Evolutionary conservation across 2,329 filamentous ascomycete species (phyloP).

Genomic region (Triangularia verruculosa): DNA sequence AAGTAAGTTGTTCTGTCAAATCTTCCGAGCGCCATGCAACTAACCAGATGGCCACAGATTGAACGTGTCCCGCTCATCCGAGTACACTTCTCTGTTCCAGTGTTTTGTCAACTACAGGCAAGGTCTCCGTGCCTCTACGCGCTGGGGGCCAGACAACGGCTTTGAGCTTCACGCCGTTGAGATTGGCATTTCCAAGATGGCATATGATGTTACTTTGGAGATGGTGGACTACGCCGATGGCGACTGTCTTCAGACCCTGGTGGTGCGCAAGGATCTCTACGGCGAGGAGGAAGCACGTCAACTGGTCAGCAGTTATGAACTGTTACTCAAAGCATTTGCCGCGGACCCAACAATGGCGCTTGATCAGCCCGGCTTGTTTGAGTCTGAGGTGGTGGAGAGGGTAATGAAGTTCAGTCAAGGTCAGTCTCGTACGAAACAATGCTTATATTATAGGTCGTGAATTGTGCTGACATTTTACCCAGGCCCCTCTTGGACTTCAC

Average conservation of each 20-base stretch:
- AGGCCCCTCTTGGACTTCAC: conserved; percentile 29
- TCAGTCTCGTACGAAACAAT: not conserved
- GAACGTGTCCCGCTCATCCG: conserved; percentile 37
- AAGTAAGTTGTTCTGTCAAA: not conserved
- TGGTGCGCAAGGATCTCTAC: conserved; percentile 35
- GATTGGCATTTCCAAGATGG: conserved; percentile 15
- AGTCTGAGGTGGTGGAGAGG: not conserved
- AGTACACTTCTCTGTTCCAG: conserved; percentile 49
- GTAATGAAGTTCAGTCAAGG: not conserved
- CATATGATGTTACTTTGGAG: conserved; percentile 37
- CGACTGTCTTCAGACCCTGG: conserved; percentile 25
- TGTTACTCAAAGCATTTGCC: not conserved
- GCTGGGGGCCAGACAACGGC: conserved; percentile 22
- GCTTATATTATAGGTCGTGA: conserved; percentile 7
- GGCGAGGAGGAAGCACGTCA: conserved; percentile 20
- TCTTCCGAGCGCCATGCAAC: not conserved
- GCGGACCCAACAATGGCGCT: conserved; percentile 6
- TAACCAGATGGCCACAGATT: conserved; percentile 31
- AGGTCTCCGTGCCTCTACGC: conserved; percentile 22
- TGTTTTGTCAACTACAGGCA: conserved; percentile 35
- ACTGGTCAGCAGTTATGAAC: conserved; percentile 7
- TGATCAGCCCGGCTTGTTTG: conserved; percentile 12
- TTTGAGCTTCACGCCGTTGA: conserved; percentile 13
- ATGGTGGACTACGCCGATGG: conserved; percentile 33
- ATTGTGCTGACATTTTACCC: conserved; percentile 5